These are phyloP conservation scores for Mycena venus DNA, from an alignment of 768 basidiomycete species.

Conservation along the genomic window DNA sequence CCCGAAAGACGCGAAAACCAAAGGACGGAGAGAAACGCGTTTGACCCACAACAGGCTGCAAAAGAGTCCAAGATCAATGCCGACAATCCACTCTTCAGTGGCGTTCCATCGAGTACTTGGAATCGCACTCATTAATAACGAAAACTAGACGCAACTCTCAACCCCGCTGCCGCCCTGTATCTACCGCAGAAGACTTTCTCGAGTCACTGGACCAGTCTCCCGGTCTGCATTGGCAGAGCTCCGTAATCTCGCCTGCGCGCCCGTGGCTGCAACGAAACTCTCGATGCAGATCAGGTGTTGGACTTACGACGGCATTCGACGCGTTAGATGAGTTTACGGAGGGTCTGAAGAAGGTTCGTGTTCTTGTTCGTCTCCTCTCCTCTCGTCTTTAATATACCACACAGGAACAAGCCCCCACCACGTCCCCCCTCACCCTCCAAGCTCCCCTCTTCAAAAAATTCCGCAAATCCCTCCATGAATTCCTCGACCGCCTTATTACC, in stretches of 20 bases:
- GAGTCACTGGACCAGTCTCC: constrained; percentile 81
- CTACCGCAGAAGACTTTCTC: constrained; percentile 91
- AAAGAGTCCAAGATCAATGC: constrained; percentile 83
- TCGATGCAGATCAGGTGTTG: constrained; percentile 86
- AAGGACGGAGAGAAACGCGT: constrained; percentile 65
- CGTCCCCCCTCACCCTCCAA: constrained; percentile 93
- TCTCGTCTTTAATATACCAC: neutral
- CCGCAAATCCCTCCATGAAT: constrained; percentile 85
- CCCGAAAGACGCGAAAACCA: constrained; percentile 58
- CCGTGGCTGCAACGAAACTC: constrained; percentile 91
- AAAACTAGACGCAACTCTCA: constrained; percentile 86
- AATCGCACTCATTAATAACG: neutral
- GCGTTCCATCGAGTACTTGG: constrained; percentile 52
- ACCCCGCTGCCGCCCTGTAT: constrained; percentile 87
- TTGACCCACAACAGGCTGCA: constrained; percentile 74
- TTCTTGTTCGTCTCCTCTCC: neutral
- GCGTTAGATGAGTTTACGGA: constrained; percentile 91
- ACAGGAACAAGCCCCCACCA: constrained; percentile 79
- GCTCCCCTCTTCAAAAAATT: constrained; percentile 90
- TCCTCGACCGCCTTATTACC: constrained; percentile 83
- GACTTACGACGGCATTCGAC: constrained; percentile 89
- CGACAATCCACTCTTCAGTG: constrained; percentile 94
- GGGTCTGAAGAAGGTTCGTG: constrained; percentile 80
- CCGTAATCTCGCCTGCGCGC: constrained; percentile 89
- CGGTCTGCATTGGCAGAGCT: constrained; percentile 86